A percentile compares a stretch with the other conserved stretches of the same genome.
These are phyloP conservation scores for Usnea hakonensis DNA, from an alignment of 495 filamentous ascomycete species.

Conservation along the genomic window DNA sequence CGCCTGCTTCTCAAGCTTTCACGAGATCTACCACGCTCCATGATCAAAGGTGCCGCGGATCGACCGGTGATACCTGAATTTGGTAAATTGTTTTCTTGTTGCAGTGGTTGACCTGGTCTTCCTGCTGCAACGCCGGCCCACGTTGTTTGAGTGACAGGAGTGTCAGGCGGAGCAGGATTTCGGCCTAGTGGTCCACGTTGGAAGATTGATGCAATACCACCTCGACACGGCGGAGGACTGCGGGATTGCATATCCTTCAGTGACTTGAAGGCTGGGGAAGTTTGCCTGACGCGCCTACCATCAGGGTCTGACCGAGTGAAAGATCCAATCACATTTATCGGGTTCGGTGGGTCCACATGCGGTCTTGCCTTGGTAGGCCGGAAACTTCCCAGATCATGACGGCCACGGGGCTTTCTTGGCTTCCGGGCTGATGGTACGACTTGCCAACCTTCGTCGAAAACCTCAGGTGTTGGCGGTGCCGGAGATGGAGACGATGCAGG, in stretches of 20 bases:
- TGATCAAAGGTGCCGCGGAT: constrained; percentile 18
- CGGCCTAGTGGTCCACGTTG: constrained; percentile 10
- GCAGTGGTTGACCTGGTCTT: constrained; percentile 29
- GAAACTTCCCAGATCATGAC: constrained; percentile 30
- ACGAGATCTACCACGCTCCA: constrained; percentile 32
- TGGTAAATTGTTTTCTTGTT: constrained; percentile 24
- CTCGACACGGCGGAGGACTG: constrained; percentile 28
- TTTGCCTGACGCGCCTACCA: constrained; percentile 19
- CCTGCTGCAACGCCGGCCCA: constrained; percentile 27
- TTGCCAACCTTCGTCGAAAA: constrained; percentile 34
- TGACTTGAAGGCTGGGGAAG: constrained; percentile 34
- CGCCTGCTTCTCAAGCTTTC: constrained; percentile 31
- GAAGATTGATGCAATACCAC: constrained; percentile 11
- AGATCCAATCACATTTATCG: constrained; percentile 33
- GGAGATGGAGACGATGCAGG: constrained; percentile 21
- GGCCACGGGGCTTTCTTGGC: constrained; percentile 20
- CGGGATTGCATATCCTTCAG: constrained; percentile 36
- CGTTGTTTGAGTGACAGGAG: constrained; percentile 12
- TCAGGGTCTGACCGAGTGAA: constrained; percentile 24
- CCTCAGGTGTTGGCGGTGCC: constrained; percentile 14
- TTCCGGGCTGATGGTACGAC: constrained; percentile 30
- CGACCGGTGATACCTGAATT: constrained; percentile 16
- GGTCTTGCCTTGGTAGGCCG: constrained; percentile 31
- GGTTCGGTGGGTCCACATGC: constrained; percentile 29
- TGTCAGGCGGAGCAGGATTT: neutral